Percentiles rank a stretch among this genome's conserved stretches.
Conservation (phyloP, 768 basidiomycete species). For the Suillus hirtellus region DNA sequence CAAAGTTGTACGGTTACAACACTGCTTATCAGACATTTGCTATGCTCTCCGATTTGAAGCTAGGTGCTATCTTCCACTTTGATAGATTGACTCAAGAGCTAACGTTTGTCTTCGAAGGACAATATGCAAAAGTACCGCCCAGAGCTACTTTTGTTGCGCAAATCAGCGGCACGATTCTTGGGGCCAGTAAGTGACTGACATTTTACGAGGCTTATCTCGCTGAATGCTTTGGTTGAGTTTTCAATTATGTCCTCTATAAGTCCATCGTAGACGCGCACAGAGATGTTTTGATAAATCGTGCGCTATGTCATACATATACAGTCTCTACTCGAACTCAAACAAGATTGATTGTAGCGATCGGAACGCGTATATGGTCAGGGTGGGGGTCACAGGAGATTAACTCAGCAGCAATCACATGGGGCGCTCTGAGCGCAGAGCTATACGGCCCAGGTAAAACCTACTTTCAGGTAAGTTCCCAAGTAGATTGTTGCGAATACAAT, state of each 20-base stretch:
- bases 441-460: conserved; percentile 49
- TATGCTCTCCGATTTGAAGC: conserved; percentile 46
- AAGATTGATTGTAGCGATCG: conserved; percentile 14
- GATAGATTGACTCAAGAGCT: conserved; percentile 14
- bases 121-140: conserved; percentile 56
- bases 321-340: conserved; percentile 2
- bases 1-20: conserved; percentile 54
- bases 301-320: not conserved
- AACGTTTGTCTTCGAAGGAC: conserved; percentile 45
- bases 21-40: conserved; percentile 53
- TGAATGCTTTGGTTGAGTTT: conserved; percentile 10
- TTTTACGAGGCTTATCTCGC: not conserved
- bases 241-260: conserved; percentile 25
- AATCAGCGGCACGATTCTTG: conserved; percentile 50
- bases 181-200: conserved; percentile 39
- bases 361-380: conserved; percentile 20
- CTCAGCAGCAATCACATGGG: conserved; percentile 56
- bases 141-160: conserved; percentile 49
- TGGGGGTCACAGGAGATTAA: conserved; percentile 56
- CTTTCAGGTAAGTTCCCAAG: conserved; percentile 38
- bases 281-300: conserved; percentile 16
- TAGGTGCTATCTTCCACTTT: not conserved
- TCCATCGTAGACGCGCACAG: conserved; percentile 19
- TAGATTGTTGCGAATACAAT: conserved; percentile 12
- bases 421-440: conserved; percentile 53